Evolutionary conservation across 345 rosid genomes (phyloP), one percentile per base, ranked within the genome.

Genomic region (Eucalyptus melliodora): DNA sequence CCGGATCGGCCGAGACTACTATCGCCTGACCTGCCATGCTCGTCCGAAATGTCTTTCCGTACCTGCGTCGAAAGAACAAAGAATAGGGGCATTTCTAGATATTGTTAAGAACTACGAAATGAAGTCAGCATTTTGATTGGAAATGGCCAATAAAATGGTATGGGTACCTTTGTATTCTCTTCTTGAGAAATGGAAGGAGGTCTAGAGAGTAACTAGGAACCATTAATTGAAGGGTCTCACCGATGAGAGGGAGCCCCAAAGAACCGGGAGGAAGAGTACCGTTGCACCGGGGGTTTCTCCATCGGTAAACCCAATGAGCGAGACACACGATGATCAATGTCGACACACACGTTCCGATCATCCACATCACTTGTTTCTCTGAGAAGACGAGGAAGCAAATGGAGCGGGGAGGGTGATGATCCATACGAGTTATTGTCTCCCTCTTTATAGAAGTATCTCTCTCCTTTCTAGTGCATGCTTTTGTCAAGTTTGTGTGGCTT

Each of bases 201-300:
- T 93, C 94, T 26, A 91, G 40, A 67, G 92, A 91, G 40, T 88
- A 87, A 53, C 90, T 88, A 3, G 92, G 92, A 59, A 83, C 55
- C 81, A 90, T 82, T 88, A 91, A 87, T 34, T 90, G 89, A 27
- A 94, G 44, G 55, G 91, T 88, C 88, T 92, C 93, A 19, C 95
- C 94, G 27, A 91, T 89, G 77, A 92, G 80, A 40, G 93, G 94
- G 10, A 92, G 86, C 24, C 93, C 92, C 87, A 72, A 80, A 7
- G 93, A 92, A 44, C 93, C 93, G 2, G 93, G 93, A 88, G 93
- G 94, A 62, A 92, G 92, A 15, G 24, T 53, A 6, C 91, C 92
- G 4, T 55, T 85, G 88, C 87, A 86, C 51, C 47, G n/a, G 65
- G 7, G 91, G 89, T 51, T 92, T 89, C 91, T 90, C 93, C 93